phyloP scores from a whole-genome alignment of 2,329 filamentous ascomycete species.

The Aspergillus piperis region DNA sequence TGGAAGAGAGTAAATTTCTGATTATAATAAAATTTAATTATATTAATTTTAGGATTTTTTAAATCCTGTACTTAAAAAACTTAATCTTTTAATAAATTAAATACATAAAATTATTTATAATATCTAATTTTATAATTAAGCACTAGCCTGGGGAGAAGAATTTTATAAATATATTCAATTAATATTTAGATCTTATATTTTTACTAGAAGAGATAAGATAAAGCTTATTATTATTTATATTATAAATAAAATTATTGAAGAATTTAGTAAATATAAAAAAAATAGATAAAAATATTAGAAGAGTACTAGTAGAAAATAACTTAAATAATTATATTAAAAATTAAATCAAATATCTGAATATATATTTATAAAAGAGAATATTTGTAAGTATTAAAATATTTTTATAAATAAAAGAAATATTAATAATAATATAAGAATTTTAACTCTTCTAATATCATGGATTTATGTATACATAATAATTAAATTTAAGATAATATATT shows the following conservation, averaged over 20 bases:
- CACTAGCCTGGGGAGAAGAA: background rate
- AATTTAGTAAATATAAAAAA: background rate
- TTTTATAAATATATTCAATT: background rate
- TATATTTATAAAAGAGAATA: no score
- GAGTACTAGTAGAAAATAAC: background rate
- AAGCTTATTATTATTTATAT: background rate
- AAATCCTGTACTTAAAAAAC: no score
- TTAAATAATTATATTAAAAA: no score
- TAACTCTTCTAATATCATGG: accelerated
- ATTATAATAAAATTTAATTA: no score
- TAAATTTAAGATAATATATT: background rate
- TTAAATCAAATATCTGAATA: no score
- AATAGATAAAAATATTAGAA: background rate
- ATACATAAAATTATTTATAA: no score
- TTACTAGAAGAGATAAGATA: background rate
- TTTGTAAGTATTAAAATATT: no score
- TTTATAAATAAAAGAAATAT: no score
- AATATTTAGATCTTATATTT: background rate
- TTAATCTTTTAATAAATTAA: no score
- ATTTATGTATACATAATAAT: background rate
- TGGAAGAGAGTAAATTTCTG: no score
- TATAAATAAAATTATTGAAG: background rate
- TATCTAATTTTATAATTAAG: background rate
- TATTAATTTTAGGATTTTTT: no score
- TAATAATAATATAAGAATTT: no score